These are phyloP conservation scores for Trematosphaeria pertusa DNA, from an alignment of 2,329 filamentous ascomycete species.

Conservation along the genomic window DNA sequence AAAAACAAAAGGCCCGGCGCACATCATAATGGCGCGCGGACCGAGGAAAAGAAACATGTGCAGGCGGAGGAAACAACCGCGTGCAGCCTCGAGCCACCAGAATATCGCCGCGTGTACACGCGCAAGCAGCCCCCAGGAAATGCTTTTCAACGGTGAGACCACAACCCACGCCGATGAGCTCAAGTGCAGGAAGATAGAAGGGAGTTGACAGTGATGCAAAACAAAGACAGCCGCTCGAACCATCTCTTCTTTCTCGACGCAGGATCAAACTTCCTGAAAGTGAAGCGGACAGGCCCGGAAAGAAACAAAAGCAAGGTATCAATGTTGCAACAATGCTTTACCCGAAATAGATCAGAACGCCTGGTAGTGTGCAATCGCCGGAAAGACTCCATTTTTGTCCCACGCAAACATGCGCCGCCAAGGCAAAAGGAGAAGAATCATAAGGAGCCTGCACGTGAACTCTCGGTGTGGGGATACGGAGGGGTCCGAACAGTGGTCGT, in stretches of 20 bases:
- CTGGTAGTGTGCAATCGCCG: slow-evolving; percentile 28
- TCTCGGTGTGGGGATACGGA: slow-evolving; percentile 1
- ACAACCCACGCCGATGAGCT: slow-evolving; percentile 4
- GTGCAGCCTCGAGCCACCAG: neutral
- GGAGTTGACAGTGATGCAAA: slow-evolving; percentile 1
- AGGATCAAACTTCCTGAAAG: slow-evolving; percentile 3
- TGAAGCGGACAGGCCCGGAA: neutral
- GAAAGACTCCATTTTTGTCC: slow-evolving; percentile 35
- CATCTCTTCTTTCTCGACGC: slow-evolving; percentile 5
- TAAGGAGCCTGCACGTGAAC: slow-evolving; percentile 2
- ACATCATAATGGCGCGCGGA: neutral
- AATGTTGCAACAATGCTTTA: slow-evolving; percentile 30
- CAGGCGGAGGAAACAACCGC: neutral
- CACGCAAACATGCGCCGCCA: slow-evolving; percentile 18
- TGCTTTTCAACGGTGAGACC: slow-evolving; percentile 17
- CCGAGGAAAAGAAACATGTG: slow-evolving; percentile 1
- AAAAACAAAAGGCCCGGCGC: slow-evolving; percentile 2
- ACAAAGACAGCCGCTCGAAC: neutral
- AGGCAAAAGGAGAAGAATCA: slow-evolving; percentile 11
- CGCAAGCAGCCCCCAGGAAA: slow-evolving; percentile 11
- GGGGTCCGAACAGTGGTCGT: slow-evolving; percentile 10
- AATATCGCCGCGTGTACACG: slow-evolving; percentile 2
- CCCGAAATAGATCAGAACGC: slow-evolving; percentile 29
- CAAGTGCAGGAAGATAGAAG: slow-evolving; percentile 3
- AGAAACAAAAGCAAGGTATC: slow-evolving; percentile 36